These are phyloP conservation scores for Crataegus laevigata DNA, from an alignment of 306 rosid species.

Conservation along the genomic window DNA sequence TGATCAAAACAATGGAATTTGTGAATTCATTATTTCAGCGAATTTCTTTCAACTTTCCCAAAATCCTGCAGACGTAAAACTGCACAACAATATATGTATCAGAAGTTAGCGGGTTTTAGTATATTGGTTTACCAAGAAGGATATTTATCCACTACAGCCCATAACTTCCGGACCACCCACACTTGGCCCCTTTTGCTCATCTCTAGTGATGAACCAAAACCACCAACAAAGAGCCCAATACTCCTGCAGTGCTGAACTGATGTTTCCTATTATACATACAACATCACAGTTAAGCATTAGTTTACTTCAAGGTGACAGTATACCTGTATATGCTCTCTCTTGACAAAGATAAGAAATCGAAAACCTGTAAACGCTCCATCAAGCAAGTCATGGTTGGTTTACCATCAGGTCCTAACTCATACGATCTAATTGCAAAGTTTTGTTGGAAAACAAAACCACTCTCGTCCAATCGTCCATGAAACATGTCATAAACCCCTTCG, in stretches of 20 bases:
- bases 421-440: constrained; percentile 12
- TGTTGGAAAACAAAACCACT: constrained; percentile 12
- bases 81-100: background rate
- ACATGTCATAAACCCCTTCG: background rate
- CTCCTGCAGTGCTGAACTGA: constrained; percentile 17
- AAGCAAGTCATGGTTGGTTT: constrained; percentile 8
- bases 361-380: constrained; percentile 12
- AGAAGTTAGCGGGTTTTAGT: background rate
- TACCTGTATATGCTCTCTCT: background rate
- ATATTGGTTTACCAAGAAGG: constrained; percentile 18
- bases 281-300: background rate
- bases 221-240: background rate
- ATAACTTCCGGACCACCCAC: constrained; percentile 11
- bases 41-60: no score
- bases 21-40: no score
- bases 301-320: background rate
- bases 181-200: constrained; percentile 16
- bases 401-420: constrained; percentile 15
- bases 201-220: constrained; percentile 11
- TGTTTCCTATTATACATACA: constrained; percentile 4
- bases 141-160: constrained; percentile 5
- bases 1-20: background rate
- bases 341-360: background rate
- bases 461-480: background rate
- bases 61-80: background rate